phyloP scores from a whole-genome alignment of 176 grass and related monocot genomes.

The Oropetium thomaeum region DNA sequence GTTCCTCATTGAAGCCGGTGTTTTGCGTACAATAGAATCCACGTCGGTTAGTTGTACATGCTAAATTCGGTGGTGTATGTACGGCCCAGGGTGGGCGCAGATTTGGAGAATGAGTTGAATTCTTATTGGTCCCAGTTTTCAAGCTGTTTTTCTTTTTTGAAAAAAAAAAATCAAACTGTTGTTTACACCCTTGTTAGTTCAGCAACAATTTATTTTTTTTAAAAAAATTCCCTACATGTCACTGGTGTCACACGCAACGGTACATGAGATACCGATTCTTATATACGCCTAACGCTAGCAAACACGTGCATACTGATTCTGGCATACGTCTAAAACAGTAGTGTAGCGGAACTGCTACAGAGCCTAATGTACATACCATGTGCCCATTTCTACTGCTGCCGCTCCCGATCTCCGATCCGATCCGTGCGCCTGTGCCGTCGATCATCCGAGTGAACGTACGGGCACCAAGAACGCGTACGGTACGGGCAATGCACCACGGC shows the following conservation, averaged over 20 bases:
- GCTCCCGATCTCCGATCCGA: no score
- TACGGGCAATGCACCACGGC: no score
- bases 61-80: not conserved
- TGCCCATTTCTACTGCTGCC: not conserved
- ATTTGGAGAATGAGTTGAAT: not conserved
- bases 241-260: not conserved
- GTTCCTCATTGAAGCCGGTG: not conserved
- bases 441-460: no score
- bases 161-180: no score
- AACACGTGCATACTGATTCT: not conserved
- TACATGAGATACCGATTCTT: not conserved
- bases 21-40: constrained; percentile 4
- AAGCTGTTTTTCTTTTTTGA: not conserved
- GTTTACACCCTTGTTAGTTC: not conserved
- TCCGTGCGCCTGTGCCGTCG: no score
- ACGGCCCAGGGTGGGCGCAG: not conserved
- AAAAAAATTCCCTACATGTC: not conserved
- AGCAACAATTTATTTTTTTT: not conserved
- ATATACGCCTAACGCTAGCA: not conserved
- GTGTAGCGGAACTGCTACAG: not conserved
- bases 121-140: not conserved
- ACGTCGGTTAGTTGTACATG: not conserved
- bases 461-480: no score
- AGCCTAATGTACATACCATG: no score
- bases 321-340: not conserved